Percentiles rank a stretch among this genome's conserved stretches.
Conservation (phyloP, 1,284 basidiomycete genomes). For the Spongispora temasekensis region DNA sequence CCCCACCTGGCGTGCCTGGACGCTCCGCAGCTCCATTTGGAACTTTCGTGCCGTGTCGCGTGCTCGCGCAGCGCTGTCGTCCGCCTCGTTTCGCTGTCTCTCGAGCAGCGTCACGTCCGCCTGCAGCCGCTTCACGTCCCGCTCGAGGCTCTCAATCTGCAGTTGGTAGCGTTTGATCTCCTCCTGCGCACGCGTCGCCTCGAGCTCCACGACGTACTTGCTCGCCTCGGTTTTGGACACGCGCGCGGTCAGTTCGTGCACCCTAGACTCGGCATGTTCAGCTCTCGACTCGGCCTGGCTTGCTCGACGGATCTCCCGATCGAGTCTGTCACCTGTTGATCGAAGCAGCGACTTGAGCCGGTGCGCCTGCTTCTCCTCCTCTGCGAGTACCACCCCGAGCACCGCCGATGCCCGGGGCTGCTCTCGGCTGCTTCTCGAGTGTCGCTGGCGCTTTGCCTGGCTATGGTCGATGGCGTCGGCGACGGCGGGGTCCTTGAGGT, state of each 20-base stretch:
- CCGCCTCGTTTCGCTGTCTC: conserved; percentile 48
- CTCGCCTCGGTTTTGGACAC: conserved; percentile 47
- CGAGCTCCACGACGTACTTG: conserved; percentile 47
- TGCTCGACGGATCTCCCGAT: conserved; percentile 56
- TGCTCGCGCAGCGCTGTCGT: conserved; percentile 48
- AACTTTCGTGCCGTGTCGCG: conserved; percentile 49
- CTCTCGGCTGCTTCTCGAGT: conserved; percentile 27
- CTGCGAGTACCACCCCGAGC: conserved; percentile 49
- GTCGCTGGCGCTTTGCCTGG: conserved; percentile 21
- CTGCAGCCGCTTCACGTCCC: conserved; percentile 48
- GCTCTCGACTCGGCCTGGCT: conserved; percentile 54
- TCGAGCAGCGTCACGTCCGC: conserved; percentile 45
- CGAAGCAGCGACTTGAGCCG: conserved; percentile 58
- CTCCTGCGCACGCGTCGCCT: conserved; percentile 46
- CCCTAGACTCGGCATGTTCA: conserved; percentile 51
- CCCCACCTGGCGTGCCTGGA: conserved; percentile 49
- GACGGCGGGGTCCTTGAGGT: conserved; percentile 35
- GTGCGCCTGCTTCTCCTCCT: conserved; percentile 60
- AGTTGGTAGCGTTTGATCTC: conserved; percentile 51
- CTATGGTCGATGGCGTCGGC: conserved; percentile 27
- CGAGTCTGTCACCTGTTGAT: conserved; percentile 54
- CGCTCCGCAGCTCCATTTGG: conserved; percentile 48
- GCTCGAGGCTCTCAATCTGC: conserved; percentile 50
- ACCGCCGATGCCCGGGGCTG: conserved; percentile 23
- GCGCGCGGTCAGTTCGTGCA: conserved; percentile 43